Evolutionary conservation across 768 basidiomycete genomes (phyloP), one percentile per base, ranked within the genome.

Genomic region (Tephrocybe sp.): DNA sequence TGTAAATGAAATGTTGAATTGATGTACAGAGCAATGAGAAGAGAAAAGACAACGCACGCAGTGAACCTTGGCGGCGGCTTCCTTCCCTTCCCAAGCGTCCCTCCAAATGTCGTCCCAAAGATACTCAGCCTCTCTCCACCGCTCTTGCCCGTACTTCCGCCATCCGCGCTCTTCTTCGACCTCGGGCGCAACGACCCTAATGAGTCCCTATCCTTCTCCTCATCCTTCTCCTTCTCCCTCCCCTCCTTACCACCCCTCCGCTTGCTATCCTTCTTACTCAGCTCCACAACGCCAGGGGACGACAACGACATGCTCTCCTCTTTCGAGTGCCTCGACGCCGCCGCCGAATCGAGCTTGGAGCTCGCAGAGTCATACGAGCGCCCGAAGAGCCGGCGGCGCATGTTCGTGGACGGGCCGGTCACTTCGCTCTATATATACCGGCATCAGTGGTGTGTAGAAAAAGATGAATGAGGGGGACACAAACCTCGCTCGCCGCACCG

Each of bases 41-140:
- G 57, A 45, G 39, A n/a, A n/a, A 46, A 28, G 51, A 59, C 28
- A 30, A 75, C 85, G 60, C 62, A 86, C 86, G 72, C 60, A 20
- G 84, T 80, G 57, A 84, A 84, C 66, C 80, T 80, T 15, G 91
- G 92, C 0, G 92, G 78, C 0, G 93, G 93, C 65, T 97, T 95
- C 57, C 93, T 72, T 34, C 73, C 70, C 65, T 86, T 87, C 24
- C 84, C 81, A 48, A 90, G 62, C 4, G 84, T 72, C 0, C 81
- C 78, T 10, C 72, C 68, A 54, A 91, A 83, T 3, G 82, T 67
- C 17, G 75, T 78, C 12, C 89, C 90, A 62, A 97, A 96, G 60
- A 96, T 84, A 61, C 92, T 93, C 54, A 90, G 66, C n/a, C 90
- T 73, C 36, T 89, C 86, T 3, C 71, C 61, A 11, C 65, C 62